Conservation (phyloP, 768 basidiomycete species). For the Lactarius deliciosus region DNA sequence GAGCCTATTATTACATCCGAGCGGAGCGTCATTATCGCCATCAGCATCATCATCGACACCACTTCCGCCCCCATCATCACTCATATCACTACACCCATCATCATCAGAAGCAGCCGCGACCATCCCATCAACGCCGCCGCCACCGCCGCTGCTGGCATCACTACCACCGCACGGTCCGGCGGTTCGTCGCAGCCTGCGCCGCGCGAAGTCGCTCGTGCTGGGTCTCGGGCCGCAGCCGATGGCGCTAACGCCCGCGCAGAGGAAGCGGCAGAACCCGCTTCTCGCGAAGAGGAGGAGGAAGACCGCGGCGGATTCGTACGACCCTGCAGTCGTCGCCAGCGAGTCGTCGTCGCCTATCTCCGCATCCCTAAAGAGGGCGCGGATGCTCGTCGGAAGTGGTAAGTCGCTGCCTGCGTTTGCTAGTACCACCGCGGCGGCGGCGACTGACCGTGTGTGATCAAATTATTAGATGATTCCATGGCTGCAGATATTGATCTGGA, state of each 20-base stretch:
- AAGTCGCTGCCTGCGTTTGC: conserved; percentile 27
- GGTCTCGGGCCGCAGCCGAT: background rate
- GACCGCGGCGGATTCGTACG: background rate
- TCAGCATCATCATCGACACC: background rate
- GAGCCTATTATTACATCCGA: background rate
- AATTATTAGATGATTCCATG: conserved; percentile 49
- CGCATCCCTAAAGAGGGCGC: conserved; percentile 29
- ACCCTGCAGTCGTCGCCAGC: background rate
- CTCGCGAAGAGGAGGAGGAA: conserved; percentile 1
- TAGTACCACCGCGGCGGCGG: background rate
- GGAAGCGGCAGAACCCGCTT: conserved; percentile 16
- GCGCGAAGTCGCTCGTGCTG: conserved; percentile 17
- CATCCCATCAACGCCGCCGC: background rate
- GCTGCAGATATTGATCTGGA: conserved; percentile 33
- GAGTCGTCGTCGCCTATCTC: conserved; percentile 31
- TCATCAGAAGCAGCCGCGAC: background rate
- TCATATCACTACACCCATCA: background rate
- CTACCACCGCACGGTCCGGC: background rate
- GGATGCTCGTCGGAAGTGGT: conserved; percentile 38
- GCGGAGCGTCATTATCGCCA: background rate
- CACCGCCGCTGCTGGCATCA: background rate
- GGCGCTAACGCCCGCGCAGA: background rate
- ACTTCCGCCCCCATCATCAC: background rate
- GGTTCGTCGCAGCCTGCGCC: conserved; percentile 25
- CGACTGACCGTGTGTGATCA: background rate